Evolutionary conservation across 2,329 filamentous ascomycete genomes (phyloP).

Genomic region (Alternaria alternata): DNA sequence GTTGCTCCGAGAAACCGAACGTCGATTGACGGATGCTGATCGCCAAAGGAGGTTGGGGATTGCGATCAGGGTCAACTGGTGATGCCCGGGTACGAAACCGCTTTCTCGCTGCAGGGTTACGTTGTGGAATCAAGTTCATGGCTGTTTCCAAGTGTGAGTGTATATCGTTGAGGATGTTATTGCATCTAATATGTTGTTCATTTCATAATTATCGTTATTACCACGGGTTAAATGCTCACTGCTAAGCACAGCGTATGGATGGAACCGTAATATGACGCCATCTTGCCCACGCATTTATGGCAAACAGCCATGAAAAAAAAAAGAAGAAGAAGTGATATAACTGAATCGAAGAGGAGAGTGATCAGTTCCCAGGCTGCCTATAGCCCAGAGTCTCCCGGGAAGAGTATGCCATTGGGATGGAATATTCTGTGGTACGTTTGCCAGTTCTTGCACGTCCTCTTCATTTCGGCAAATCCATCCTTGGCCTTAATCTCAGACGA

Average conservation of each 20-base stretch:
- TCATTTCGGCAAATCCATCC: slow-evolving; percentile 30
- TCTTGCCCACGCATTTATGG: background rate
- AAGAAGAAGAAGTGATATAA: background rate
- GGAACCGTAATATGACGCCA: background rate
- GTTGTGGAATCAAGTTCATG: background rate
- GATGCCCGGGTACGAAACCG: background rate
- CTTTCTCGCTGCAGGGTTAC: background rate
- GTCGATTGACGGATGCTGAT: background rate
- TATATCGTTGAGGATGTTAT: background rate
- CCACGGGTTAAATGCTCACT: background rate
- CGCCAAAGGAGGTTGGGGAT: background rate
- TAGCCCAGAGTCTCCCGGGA: slow-evolving; percentile 26
- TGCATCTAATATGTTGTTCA: background rate
- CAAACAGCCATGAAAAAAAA: background rate
- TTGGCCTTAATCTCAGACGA: slow-evolving; percentile 36
- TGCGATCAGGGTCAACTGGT: background rate
- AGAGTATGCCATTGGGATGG: slow-evolving; percentile 22
- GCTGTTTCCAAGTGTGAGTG: background rate
- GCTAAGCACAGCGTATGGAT: background rate
- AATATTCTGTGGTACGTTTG: slow-evolving; percentile 9
- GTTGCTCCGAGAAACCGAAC: background rate
- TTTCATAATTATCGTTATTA: background rate
- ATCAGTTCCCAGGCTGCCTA: background rate
- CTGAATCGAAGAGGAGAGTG: background rate
- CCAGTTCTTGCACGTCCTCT: slow-evolving; percentile 42